Conservation (phyloP, 768 basidiomycete species). For the Mycena olivaceomarginata region DNA sequence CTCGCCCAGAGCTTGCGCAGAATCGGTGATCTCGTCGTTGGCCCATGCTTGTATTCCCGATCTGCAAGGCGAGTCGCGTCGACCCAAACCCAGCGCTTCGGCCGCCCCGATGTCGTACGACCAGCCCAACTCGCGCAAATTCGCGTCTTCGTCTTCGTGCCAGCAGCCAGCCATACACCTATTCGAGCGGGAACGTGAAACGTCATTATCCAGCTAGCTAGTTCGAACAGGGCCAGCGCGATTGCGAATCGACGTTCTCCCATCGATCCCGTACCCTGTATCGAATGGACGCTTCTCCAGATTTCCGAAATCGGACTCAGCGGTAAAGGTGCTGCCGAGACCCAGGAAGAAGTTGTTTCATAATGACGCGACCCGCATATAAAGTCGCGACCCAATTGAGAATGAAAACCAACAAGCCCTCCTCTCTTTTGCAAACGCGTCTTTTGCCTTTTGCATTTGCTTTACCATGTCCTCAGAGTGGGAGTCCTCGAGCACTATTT, state of each 20-base stretch:
- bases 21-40: slow-evolving; percentile 39
- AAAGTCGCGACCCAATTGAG: slow-evolving; percentile 19
- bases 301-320: slow-evolving; percentile 39
- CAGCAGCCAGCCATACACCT: slow-evolving; percentile 20
- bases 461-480: slow-evolving; percentile 42
- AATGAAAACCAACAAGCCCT: slow-evolving; percentile 13
- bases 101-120: slow-evolving; percentile 32
- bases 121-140: slow-evolving; percentile 11
- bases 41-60: slow-evolving; percentile 29
- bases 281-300: slow-evolving; percentile 32
- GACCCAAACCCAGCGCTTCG: slow-evolving; percentile 12
- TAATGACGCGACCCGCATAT: slow-evolving; percentile 23
- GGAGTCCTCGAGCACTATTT: slow-evolving; percentile 49
- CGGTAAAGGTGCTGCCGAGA: slow-evolving; percentile 30
- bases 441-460: not conserved
- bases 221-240: slow-evolving; percentile 5
- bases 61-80: slow-evolving; percentile 29
- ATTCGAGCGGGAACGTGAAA: slow-evolving; percentile 33
- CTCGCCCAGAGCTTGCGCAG: slow-evolving; percentile 31
- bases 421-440: not conserved
- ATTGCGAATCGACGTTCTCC: slow-evolving; percentile 32
- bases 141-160: slow-evolving; percentile 17
- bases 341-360: slow-evolving; percentile 23
- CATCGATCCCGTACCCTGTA: slow-evolving; percentile 39
- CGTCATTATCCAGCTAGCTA: slow-evolving; percentile 37